These are phyloP conservation scores for Lactarius akahatsu DNA, from an alignment of 768 basidiomycete species.

Conservation along the genomic window DNA sequence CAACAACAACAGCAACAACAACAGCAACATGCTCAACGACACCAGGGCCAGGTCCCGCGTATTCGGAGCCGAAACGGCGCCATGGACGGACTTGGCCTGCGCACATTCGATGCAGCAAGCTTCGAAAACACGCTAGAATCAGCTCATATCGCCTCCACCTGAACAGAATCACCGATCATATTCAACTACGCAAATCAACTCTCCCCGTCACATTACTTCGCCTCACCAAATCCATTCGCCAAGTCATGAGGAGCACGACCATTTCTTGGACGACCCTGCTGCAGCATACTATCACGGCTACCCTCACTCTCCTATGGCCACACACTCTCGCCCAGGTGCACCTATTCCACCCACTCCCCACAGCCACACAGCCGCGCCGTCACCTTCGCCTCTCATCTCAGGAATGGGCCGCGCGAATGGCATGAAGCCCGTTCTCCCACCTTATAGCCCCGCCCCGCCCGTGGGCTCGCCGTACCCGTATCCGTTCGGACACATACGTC, in stretches of 20 bases:
- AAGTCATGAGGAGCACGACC: constrained; percentile 57
- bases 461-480: constrained; percentile 79
- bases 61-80: constrained; percentile 29
- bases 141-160: constrained; percentile 16
- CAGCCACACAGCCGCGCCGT: constrained; percentile 69
- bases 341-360: constrained; percentile 81
- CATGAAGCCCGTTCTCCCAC: constrained; percentile 38
- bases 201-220: constrained; percentile 5
- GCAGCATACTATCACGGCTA: constrained; percentile 60
- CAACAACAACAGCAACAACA: constrained; percentile 13
- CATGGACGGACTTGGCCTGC: constrained; percentile 27
- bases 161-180: constrained; percentile 19
- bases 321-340: constrained; percentile 56
- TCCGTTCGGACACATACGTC: constrained; percentile 71
- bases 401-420: constrained; percentile 43
- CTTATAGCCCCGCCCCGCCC: constrained; percentile 54
- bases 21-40: constrained; percentile 9
- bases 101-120: constrained; percentile 23
- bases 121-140: constrained; percentile 26
- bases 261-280: constrained; percentile 58
- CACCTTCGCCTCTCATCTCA: constrained; percentile 65
- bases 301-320: constrained; percentile 44
- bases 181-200: constrained; percentile 2
- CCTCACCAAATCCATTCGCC: constrained; percentile 35
- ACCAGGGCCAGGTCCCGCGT: not conserved